A percentile compares a stretch with the other conserved stretches of the same genome.
Evolutionary conservation across 2,329 filamentous ascomycete species (phyloP).

Genomic region (Penicillium sp.): DNA sequence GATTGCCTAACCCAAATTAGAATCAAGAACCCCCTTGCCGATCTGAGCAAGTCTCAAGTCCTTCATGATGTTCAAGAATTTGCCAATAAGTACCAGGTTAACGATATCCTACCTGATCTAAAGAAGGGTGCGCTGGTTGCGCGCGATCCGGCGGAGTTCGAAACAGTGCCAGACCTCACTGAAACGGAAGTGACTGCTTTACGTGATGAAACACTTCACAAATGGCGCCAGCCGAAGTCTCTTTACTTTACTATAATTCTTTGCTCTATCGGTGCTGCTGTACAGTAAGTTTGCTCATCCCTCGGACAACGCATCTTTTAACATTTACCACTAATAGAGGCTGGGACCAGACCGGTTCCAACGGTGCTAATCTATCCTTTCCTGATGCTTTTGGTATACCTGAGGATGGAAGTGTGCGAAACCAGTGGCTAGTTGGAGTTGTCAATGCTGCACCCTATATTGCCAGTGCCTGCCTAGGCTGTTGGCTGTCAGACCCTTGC

Average conservation of each 20-base stretch:
- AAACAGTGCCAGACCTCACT: slow-evolving; percentile 48
- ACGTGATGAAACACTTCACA: slow-evolving; percentile 51
- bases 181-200: slow-evolving; percentile 33
- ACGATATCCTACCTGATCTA: slow-evolving; percentile 46
- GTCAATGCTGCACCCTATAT: slow-evolving; percentile 65
- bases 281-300: slow-evolving; percentile 46
- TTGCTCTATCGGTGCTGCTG: slow-evolving; percentile 57
- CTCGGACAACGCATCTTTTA: neutral
- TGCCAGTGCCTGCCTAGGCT: slow-evolving; percentile 58
- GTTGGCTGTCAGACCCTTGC: slow-evolving; percentile 69
- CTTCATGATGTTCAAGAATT: slow-evolving; percentile 50
- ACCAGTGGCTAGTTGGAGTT: slow-evolving; percentile 67
- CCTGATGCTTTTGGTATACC: slow-evolving; percentile 52
- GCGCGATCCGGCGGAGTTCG: slow-evolving; percentile 52
- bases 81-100: slow-evolving; percentile 45
- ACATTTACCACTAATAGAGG: slow-evolving; percentile 23
- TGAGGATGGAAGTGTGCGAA: slow-evolving; percentile 43
- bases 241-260: slow-evolving; percentile 58
- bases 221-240: slow-evolving; percentile 54
- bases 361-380: slow-evolving; percentile 56
- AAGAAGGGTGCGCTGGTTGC: slow-evolving; percentile 56
- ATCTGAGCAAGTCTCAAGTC: slow-evolving; percentile 42
- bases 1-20: slow-evolving; percentile 27
- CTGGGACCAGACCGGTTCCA: slow-evolving; percentile 41
- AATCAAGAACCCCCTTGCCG: slow-evolving; percentile 53